Percentiles rank a stretch among this genome's conserved stretches.
phyloP scores from a whole-genome alignment of 139 green algal species.

The Closterium sp. region DNA sequence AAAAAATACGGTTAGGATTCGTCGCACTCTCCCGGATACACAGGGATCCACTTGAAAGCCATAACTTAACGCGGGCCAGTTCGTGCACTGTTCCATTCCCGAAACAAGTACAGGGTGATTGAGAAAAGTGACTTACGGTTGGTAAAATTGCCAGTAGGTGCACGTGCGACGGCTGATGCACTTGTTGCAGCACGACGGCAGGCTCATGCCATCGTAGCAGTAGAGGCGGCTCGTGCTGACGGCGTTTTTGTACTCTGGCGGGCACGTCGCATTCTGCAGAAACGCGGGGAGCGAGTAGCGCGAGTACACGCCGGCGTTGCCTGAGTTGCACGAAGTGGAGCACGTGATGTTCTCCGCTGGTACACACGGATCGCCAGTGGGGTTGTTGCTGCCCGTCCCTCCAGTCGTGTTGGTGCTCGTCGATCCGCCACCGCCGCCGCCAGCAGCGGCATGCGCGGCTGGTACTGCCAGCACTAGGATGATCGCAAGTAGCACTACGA shows the following conservation, averaged over 20 bases:
- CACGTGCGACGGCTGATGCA: not conserved
- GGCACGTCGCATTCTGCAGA: not conserved
- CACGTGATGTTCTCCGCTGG: not conserved
- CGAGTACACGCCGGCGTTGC: not conserved
- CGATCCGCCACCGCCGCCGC: no score
- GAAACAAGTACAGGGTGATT: no score
- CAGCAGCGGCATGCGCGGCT: no score
- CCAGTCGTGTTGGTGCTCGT: not conserved
- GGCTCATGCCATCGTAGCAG: not conserved
- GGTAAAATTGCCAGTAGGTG: not conserved
- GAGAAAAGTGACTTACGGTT: not conserved
- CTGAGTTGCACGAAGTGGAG: not conserved
- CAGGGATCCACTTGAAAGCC: no score
- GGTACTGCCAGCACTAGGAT: no score
- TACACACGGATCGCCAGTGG: not conserved
- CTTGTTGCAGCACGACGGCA: not conserved
- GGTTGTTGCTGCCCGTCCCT: not conserved
- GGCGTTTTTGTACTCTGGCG: not conserved
- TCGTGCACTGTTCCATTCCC: no score
- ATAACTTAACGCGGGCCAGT: no score
- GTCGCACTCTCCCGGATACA: no score
- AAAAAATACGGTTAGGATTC: no score
- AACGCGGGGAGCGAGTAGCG: not conserved
- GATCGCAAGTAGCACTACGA: no score
- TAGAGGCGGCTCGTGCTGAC: not conserved